Evolutionary conservation across 768 basidiomycete genomes (phyloP).

Genomic region (Lactarius akahatsu): DNA sequence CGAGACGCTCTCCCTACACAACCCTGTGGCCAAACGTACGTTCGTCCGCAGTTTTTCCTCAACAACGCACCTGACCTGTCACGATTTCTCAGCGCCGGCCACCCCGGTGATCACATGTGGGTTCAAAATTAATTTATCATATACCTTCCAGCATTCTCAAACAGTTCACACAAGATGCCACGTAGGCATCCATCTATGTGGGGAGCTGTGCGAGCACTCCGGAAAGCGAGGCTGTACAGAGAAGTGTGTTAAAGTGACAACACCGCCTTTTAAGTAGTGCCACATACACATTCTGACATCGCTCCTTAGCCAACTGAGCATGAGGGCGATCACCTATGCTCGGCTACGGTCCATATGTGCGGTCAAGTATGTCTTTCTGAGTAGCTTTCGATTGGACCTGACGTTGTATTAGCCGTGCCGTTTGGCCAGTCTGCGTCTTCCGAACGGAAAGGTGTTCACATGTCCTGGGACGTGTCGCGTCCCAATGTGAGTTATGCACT

Average conservation of each 20-base stretch:
- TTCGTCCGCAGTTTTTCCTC: no score
- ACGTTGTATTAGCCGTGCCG: conserved; percentile 10
- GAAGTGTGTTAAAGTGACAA: conserved; percentile 10
- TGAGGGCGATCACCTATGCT: conserved; percentile 52
- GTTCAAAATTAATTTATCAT: conserved; percentile 16
- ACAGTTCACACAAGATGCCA: conserved; percentile 43
- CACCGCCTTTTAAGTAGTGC: conserved; percentile 41
- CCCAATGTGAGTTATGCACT: conserved; percentile 7
- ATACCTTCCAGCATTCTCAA: background rate
- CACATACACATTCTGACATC: background rate
- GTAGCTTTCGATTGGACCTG: conserved; percentile 26
- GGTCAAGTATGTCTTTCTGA: conserved; percentile 43
- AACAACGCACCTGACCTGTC: no score
- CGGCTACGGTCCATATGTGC: conserved; percentile 54
- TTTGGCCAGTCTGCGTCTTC: background rate
- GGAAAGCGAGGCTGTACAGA: conserved; percentile 51
- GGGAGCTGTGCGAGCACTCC: conserved; percentile 45
- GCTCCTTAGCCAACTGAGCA: background rate
- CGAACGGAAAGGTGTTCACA: background rate
- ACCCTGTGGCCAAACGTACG: conserved; percentile 49
- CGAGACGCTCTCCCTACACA: conserved; percentile 34
- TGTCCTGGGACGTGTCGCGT: conserved; percentile 10
- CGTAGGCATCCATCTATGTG: conserved; percentile 47
- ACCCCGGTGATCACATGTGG: conserved; percentile 54
- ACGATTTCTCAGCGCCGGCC: conserved; percentile 48